Conservation (phyloP, 768 basidiomycete genomes). For the Trametes elegans region DNA sequence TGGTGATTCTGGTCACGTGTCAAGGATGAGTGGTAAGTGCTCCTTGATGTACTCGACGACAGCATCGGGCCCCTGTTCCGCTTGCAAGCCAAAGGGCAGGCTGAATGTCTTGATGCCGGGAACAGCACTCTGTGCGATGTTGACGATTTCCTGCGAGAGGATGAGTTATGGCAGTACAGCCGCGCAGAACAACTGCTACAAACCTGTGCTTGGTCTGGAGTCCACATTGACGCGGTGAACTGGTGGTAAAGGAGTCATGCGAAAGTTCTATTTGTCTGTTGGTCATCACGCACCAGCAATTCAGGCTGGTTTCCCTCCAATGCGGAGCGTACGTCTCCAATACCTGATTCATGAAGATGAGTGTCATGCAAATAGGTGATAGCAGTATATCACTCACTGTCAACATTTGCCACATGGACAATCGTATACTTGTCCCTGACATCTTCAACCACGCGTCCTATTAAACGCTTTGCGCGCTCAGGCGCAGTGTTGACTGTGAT, state of each 20-base stretch:
- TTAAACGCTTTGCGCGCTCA: slow-evolving; percentile 20
- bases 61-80: slow-evolving; percentile 21
- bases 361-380: no score
- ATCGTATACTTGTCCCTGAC: slow-evolving; percentile 19
- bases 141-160: slow-evolving; percentile 15
- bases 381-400: slow-evolving; percentile 13
- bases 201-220: slow-evolving; percentile 21
- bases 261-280: no score
- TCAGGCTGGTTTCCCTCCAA: slow-evolving; percentile 18
- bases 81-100: slow-evolving; percentile 18
- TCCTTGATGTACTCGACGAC: slow-evolving; percentile 22
- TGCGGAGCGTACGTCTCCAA: slow-evolving; percentile 16
- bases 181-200: neutral
- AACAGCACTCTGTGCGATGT: slow-evolving; percentile 15
- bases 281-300: slow-evolving; percentile 8
- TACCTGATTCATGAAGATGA: no score
- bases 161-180: neutral
- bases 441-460: slow-evolving; percentile 21
- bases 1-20: neutral
- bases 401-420: slow-evolving; percentile 16
- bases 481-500: slow-evolving; percentile 23
- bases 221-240: slow-evolving; percentile 25
- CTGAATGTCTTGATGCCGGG: slow-evolving; percentile 22
- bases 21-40: slow-evolving; percentile 18
- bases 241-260: neutral